A percentile compares a stretch with the other conserved stretches of the same genome.
These are phyloP conservation scores for Puccinia brachypodii DNA, from an alignment of 1,284 basidiomycete species.

Conservation along the genomic window DNA sequence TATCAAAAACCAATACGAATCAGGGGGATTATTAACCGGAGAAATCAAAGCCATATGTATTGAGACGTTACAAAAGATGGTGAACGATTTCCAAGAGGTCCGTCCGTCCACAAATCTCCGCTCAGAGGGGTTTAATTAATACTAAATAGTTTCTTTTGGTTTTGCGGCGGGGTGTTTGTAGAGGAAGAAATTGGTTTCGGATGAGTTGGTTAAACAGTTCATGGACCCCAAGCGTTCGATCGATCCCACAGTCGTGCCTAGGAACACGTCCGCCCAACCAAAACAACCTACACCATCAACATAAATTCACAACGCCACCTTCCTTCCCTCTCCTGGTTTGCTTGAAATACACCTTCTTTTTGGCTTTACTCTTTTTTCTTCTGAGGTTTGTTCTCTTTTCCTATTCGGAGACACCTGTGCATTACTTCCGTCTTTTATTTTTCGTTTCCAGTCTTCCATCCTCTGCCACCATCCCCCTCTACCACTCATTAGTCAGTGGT, in stretches of 20 bases:
- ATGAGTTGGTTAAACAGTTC: slow-evolving; percentile 72
- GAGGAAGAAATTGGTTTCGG: slow-evolving; percentile 77
- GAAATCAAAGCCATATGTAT: slow-evolving; percentile 92
- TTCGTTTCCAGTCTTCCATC: no score
- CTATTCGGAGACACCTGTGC: no score
- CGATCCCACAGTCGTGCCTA: slow-evolving; percentile 58
- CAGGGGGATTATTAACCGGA: slow-evolving; percentile 82
- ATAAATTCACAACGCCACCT: no score
- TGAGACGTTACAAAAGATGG: slow-evolving; percentile 75
- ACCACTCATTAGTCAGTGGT: no score
- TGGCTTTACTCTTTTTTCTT: not conserved
- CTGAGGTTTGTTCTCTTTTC: no score
- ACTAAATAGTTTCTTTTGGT: not conserved
- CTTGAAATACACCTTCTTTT: not conserved
- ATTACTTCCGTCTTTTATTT: no score
- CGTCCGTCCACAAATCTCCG: slow-evolving; percentile 33
- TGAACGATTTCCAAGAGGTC: slow-evolving; percentile 83
- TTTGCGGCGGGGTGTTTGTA: slow-evolving; percentile 55
- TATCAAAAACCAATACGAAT: slow-evolving; percentile 76
- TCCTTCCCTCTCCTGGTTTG: no score
- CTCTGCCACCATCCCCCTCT: no score
- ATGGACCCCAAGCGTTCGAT: slow-evolving; percentile 85
- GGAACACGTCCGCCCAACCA: not conserved
- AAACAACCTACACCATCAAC: not conserved
- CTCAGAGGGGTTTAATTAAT: slow-evolving; percentile 8